Evolutionary conservation across 768 basidiomycete genomes (phyloP), one percentile per base, ranked within the genome.

Genomic region (Hemileccinum impolitum): DNA sequence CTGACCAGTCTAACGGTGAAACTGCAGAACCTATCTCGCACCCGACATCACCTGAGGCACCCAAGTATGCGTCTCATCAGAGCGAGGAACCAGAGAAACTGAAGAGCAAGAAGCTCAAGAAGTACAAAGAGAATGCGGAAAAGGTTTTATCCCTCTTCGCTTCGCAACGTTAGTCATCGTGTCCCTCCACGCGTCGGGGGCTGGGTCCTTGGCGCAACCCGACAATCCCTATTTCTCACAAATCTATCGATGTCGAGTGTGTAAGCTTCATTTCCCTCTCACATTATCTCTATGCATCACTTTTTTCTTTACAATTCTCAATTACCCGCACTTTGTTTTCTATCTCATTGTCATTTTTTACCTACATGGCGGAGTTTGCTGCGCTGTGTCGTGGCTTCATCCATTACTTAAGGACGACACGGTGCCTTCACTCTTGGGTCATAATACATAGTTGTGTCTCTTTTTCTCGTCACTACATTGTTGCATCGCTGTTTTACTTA

Each of bases 71-170:
- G 5, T 57, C 69, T 15, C 61, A 70, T 23, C 61, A 62, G 9
- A 50, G 50, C 5, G 75, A 76, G 43, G 72, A 78, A 49, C 72
- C 75, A n/a, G 78, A 83, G 59, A 84, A 80, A 63, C 72, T 72
- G 52, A 84, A 78, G 79, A 82, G 67, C 61, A 88, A 80, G 74
- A 90, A 86, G 68, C 66, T 89, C 67, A 87, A 85, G 76, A 90
- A 84, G 71, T 88, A 89, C 73, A 91, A 90, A 71, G 84, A 90
- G 62, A 86, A 84, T 53, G 88, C 90, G 3, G 89, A 90, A 73
- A 91, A 91, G 56, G 78, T 92, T 47, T 75, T 92, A 50, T 88
- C 88, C 28, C 72, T 92, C 54, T 91, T 92, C 67, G 84, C 85
- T 37, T 80, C 85, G 23, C 84, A 86, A 52, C 85, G 78, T 50